Base-by-base conservation (phyloP, 2,329 filamentous ascomycete genomes). In the Claviceps sp. region DNA sequence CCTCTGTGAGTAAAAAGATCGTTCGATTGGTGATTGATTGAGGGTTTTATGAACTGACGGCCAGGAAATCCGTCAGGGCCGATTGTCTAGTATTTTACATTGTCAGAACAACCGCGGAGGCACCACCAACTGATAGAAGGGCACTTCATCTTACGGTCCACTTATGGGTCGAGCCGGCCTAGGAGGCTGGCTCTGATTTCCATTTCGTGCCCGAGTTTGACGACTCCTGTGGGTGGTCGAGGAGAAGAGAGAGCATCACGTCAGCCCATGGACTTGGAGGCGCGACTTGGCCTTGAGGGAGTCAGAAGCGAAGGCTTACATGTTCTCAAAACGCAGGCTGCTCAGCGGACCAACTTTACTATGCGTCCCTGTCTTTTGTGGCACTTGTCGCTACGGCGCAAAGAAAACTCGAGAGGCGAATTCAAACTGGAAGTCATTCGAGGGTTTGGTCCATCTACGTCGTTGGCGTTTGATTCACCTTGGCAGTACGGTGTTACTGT, bases 41-140 rank as follows among this genome's bases (percentile, higher is more conserved):
- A 22, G 13, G 16, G 16, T 18, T 4, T 8, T 30, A 22, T 16
- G n/a, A n/a, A 58, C 70, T 57, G 57, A 74, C 72, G 24, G 75
- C 74, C 44, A 78, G 63, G 54, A 75, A 78, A 56, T 77, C 73
- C 2, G 74, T 78, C 60, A 78, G 61, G 14, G 75, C 75, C 20
- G 75, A 78, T 62, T 76, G 73, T 3, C 70, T 72, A 44, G 41
- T 47, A 13, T 8, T 18, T 13, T 41, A 30, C 0, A 22, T 18
- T 30, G 55, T 61, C 41, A 60, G 52, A 22, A 22, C 46, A 13
- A 18, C 13, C 42, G 22, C 24, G 5, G 16, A 14, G 48, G 20
- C 40, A 48, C 4, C 6, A 20, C 5, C 7, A 37, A 9, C 11
- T 37, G 18, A 9, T 30, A n/a, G 16, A 7, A 37, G 38, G 9